A percentile compares a stretch with the other conserved stretches of the same genome.
Conservation (phyloP, 108 stramenopile genomes). For the Pseudonitzschia multiseries region DNA sequence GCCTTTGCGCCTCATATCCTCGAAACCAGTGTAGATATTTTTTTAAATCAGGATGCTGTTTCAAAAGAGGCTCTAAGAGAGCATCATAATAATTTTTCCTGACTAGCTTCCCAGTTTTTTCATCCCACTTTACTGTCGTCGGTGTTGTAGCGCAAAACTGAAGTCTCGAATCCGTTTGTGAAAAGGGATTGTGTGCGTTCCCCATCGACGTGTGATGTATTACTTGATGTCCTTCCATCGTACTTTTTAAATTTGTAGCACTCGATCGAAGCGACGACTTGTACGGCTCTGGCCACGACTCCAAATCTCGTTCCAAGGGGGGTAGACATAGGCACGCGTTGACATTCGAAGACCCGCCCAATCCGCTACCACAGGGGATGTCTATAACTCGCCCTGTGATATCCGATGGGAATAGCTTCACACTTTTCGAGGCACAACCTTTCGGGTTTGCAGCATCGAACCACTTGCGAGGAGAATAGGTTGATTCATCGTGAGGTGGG, state of each 20-base stretch:
- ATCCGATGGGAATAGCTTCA: conserved; percentile 6
- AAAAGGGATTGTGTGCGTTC: conserved; percentile 13
- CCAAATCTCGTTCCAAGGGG: conserved; percentile 50
- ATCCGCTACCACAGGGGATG: conserved; percentile 59
- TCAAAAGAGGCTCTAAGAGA: conserved; percentile 55
- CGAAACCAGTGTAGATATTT: conserved; percentile 39
- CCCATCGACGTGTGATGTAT: conserved; percentile 14
- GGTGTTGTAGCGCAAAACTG: conserved; percentile 8
- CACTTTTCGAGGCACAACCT: conserved; percentile 9
- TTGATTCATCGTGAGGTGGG: conserved; percentile 16
- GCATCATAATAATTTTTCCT: conserved; percentile 67
- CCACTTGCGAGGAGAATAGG: conserved; percentile 25
- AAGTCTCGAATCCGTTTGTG: background rate
- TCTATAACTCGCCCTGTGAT: conserved; percentile 42
- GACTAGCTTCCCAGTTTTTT: background rate
- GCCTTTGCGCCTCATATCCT: conserved; percentile 54
- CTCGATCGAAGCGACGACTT: conserved; percentile 20
- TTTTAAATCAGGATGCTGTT: conserved; percentile 41
- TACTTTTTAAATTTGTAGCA: conserved; percentile 18
- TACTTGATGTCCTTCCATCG: conserved; percentile 28
- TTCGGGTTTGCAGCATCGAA: conserved; percentile 26
- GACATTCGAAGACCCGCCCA: conserved; percentile 74
- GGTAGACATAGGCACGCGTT: conserved; percentile 60
- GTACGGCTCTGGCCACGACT: conserved; percentile 61
- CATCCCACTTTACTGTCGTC: conserved; percentile 10